Base-by-base conservation (phyloP, 495 filamentous ascomycete genomes). In the Penicillium ucsense region DNA sequence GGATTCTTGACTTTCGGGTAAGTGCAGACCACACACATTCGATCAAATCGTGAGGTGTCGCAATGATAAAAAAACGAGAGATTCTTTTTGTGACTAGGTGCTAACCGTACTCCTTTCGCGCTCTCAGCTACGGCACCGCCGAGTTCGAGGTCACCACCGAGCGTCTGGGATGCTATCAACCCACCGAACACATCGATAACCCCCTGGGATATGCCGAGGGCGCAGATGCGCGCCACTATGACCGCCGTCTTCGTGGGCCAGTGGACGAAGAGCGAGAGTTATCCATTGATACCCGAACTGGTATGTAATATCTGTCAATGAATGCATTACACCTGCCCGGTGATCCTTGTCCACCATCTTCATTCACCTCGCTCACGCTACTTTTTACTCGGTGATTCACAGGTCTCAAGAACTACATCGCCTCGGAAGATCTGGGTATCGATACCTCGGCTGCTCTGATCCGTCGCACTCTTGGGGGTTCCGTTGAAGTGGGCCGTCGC, bases 121-220 rank as follows among this genome's bases (percentile, higher is more conserved):
- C 31, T 11, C 0, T 11, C 45, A 69, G 89, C 28, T 95, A 86
- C 59, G 89, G 85, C n/a, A 91, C 89, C 34, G 74, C 75, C 41
- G 89, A 94, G 67, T 95, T 95, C 54, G 89, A 95, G 63, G 87
- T 95, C 55, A 95, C 89, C 2, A 76, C 79, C 7, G 85, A 94
- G 10, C 78, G 89, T 38, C 76, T 95, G 8, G 89, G 89, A 41
- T 92, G 87, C 66, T 95, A 95, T 61, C 73, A 88, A 35, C 86
- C 86, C 1, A 87, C 89, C 55, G 86, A 91, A 59, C 86, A 91
- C 59, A 95, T 94, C 54, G 89, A 95, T 63, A 86, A 95, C 62
- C 83, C 83, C 4, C 73, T 79, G 45, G 70, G 71, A 38, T 94
- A 94, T 56, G 86, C 84, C 44, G 86, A 91, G 61, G 91, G 91